phyloP scores from a whole-genome alignment of 2,329 filamentous ascomycete genomes.

The Ophiostoma sp. region DNA sequence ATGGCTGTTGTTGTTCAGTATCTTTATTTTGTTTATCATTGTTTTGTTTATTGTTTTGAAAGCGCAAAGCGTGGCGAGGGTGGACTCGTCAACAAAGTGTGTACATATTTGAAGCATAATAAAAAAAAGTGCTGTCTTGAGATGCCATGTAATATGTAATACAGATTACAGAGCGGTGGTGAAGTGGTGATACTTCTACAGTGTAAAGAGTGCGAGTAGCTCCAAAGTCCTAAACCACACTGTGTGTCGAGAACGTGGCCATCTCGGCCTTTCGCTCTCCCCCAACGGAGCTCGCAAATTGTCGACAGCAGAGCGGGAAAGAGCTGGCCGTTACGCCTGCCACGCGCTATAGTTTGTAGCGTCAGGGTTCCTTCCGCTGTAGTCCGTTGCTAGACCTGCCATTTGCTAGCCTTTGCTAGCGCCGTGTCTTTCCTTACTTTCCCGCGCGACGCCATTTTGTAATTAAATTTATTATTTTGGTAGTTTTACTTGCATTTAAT shows the following conservation, averaged over 20 bases:
- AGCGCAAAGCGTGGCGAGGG: neutral
- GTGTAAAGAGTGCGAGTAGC: neutral
- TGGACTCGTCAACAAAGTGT: neutral
- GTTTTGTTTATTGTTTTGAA: neutral
- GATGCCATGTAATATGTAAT: neutral
- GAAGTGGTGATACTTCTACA: neutral
- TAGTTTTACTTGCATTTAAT: slow-evolving; percentile 3
- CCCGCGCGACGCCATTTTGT: slow-evolving; percentile 6
- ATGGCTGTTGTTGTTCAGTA: neutral
- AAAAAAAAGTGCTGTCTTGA: neutral
- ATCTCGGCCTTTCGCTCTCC: slow-evolving; percentile 1
- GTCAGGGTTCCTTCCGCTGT: neutral
- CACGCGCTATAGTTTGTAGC: neutral
- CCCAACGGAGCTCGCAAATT: slow-evolving; percentile 22
- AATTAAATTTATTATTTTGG: neutral
- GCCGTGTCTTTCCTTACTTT: slow-evolving; percentile 11
- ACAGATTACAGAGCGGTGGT: neutral
- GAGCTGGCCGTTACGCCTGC: neutral
- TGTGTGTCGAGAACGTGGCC: neutral
- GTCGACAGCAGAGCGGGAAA: neutral
- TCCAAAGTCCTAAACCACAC: neutral
- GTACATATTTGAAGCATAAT: neutral
- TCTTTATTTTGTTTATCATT: neutral
- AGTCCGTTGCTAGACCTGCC: neutral
- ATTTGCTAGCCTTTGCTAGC: slow-evolving; percentile 7